Evolutionary conservation across 2,329 filamentous ascomycete genomes (phyloP).

Genomic region (Pseudocercospora crystallina): DNA sequence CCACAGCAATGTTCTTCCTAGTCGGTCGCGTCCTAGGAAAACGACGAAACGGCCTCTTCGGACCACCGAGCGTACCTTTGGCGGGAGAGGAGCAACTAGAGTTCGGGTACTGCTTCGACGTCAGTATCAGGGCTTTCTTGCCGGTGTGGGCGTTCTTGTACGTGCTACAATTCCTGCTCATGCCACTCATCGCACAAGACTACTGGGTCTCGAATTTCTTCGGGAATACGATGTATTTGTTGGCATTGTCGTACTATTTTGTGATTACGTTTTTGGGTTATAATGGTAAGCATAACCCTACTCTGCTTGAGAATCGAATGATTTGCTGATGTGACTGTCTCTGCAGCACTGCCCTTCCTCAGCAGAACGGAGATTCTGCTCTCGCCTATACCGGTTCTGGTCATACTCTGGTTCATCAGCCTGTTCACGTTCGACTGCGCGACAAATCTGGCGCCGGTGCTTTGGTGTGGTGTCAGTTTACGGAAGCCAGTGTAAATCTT

Average conservation of each 20-base stretch:
- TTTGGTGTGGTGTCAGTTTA: slow-evolving; percentile 50
- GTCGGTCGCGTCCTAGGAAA: slow-evolving; percentile 62
- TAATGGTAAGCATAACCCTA: slow-evolving; percentile 50
- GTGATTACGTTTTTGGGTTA: slow-evolving; percentile 69
- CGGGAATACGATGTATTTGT: slow-evolving; percentile 66
- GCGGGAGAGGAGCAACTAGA: slow-evolving; percentile 56
- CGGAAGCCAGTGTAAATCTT: slow-evolving; percentile 40
- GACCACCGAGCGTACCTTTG: slow-evolving; percentile 42
- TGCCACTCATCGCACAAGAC: slow-evolving; percentile 58
- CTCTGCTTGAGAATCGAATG: background rate
- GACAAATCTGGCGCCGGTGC: slow-evolving; percentile 51
- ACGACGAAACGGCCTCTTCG: slow-evolving; percentile 58
- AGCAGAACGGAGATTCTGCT: slow-evolving; percentile 67
- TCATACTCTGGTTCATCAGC: slow-evolving; percentile 58
- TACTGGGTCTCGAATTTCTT: slow-evolving; percentile 61
- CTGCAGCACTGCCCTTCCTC: slow-evolving; percentile 61
- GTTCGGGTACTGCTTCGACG: slow-evolving; percentile 72
- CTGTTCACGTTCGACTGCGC: slow-evolving; percentile 54
- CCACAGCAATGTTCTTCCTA: slow-evolving; percentile 63
- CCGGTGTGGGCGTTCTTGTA: slow-evolving; percentile 67
- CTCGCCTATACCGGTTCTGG: slow-evolving; percentile 60
- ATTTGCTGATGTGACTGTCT: slow-evolving; percentile 1
- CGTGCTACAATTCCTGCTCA: slow-evolving; percentile 65
- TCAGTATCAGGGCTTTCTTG: slow-evolving; percentile 66
- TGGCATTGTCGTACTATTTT: slow-evolving; percentile 65